Evolutionary conservation across 2,329 filamentous ascomycete species (phyloP), one percentile per base, ranked within the genome.

Genomic region (Ophiostoma sp.): DNA sequence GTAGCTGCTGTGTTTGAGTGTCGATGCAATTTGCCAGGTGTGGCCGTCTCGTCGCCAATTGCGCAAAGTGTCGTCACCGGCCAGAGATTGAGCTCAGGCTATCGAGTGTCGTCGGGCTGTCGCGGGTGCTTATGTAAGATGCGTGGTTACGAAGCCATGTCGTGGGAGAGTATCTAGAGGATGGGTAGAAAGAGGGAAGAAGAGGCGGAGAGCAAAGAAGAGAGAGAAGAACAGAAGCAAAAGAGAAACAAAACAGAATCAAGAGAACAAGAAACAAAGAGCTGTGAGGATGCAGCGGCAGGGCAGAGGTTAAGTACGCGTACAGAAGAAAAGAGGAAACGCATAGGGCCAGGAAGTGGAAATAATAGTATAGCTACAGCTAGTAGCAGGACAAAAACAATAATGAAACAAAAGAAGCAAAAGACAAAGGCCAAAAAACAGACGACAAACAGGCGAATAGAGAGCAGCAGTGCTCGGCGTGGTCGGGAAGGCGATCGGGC

Each of bases 381-480:
- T 4, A n/a, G 35, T 8, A 60, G 15, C 13, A 15, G 1, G 31
- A 67, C 15, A 39, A 10, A 62, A 67, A 62, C 15, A 65, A 62
- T 17, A 23, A 2, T 35, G 60, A 52, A 13, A 41, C 35, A 41
- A 31, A 15, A 13, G 35, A 64, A 68, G 39, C 31, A 54, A 33
- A n/a, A 20, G 57, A 39, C 68, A 23, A 62, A 27, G 15, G 11
- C 17, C 10, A 64, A 20, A 41, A 17, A 35, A 41, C 33, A 23
- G 11, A 39, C 15, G 44, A 11, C 52, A 23, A 11, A 57, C n/a
- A 57, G 52, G 13, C 52, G 52, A 57, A 57, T 57, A 57, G 52
- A 23, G 52, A 57, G 23, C 7, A 57, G 69, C 31, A 36, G 67
- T 69, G 67, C 20, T 67, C 48, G 70, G 70, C 57, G 67, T 62